These are phyloP conservation scores for Trichosporon sp. DNA, from an alignment of 1,284 basidiomycete species.

Conservation along the genomic window DNA sequence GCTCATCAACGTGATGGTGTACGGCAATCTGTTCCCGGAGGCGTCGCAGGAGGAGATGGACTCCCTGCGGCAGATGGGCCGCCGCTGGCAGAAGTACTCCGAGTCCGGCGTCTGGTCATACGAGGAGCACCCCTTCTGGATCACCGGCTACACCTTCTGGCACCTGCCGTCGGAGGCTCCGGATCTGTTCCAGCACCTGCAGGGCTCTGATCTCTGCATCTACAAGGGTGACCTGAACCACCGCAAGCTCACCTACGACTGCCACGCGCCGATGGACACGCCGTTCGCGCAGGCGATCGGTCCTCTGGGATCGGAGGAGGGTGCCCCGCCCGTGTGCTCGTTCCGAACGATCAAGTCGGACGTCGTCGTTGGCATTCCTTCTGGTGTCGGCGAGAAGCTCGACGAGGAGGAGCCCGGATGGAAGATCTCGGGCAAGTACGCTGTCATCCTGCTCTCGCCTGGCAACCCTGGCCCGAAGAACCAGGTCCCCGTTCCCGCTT, in stretches of 20 bases:
- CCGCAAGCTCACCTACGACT: conserved; percentile 84
- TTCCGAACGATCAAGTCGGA: conserved; percentile 88
- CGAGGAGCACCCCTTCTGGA: conserved; percentile 91
- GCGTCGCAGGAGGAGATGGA: conserved; percentile 73
- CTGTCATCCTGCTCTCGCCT: conserved; percentile 16
- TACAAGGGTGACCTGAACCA: conserved; percentile 97
- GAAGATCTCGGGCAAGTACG: conserved; percentile 97
- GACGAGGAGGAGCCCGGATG: conserved; percentile 89
- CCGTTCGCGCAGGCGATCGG: conserved; percentile 92
- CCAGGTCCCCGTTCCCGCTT: neutral
- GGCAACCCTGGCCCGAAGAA: neutral
- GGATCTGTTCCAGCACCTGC: conserved; percentile 90
- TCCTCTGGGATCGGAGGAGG: conserved; percentile 83
- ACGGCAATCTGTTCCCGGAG: conserved; percentile 83
- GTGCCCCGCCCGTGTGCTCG: conserved; percentile 83
- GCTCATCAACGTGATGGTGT: conserved; percentile 79
- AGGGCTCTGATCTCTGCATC: conserved; percentile 85
- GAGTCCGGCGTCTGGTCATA: conserved; percentile 92
- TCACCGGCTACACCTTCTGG: conserved; percentile 87
- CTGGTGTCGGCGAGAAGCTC: conserved; percentile 71
- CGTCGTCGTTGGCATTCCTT: conserved; percentile 67
- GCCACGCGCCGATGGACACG: conserved; percentile 85
- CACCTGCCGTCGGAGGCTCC: conserved; percentile 85
- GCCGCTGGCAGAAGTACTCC: conserved; percentile 96
- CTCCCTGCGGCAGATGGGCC: conserved; percentile 76